These are phyloP conservation scores for Eutrema yunnanense DNA, from an alignment of 345 rosid genomes.

Conservation along the genomic window DNA sequence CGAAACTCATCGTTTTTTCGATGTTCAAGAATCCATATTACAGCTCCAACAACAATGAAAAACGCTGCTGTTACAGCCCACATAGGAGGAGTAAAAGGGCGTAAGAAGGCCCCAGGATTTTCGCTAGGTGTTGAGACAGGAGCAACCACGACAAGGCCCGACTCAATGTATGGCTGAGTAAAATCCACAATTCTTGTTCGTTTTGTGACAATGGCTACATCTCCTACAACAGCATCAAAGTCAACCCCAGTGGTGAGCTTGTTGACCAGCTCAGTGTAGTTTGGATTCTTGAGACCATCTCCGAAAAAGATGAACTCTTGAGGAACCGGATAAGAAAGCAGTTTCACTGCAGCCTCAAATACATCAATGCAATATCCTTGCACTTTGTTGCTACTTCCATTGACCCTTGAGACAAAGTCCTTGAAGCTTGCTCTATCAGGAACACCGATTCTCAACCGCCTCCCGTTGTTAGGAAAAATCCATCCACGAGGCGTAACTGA, in stretches of 20 bases:
- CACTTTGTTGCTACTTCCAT: slow-evolving; percentile 43
- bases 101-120: slow-evolving; percentile 70
- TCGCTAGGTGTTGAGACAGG: slow-evolving; percentile 54
- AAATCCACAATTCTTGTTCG: slow-evolving; percentile 72
- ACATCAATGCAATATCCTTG: slow-evolving; percentile 85
- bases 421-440: slow-evolving; percentile 69
- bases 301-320: slow-evolving; percentile 65
- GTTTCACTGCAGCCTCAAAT: slow-evolving; percentile 60
- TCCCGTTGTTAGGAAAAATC: slow-evolving; percentile 82
- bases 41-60: slow-evolving; percentile 67
- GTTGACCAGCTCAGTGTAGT: slow-evolving; percentile 55
- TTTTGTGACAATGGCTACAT: slow-evolving; percentile 68
- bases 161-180: slow-evolving; percentile 81
- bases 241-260: slow-evolving; percentile 55
- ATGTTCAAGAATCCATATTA: slow-evolving; percentile 92
- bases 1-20: slow-evolving; percentile 78
- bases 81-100: slow-evolving; percentile 75
- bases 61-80: slow-evolving; percentile 72
- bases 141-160: slow-evolving; percentile 90
- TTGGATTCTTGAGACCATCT: slow-evolving; percentile 75
- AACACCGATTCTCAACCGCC: slow-evolving; percentile 61
- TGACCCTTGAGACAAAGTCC: slow-evolving; percentile 43
- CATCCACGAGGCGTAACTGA: slow-evolving; percentile 74
- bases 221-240: slow-evolving; percentile 86
- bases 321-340: slow-evolving; percentile 79